phyloP scores from a whole-genome alignment of 352 stramenopile species.

The Peronosclerospora sorghi region DNA sequence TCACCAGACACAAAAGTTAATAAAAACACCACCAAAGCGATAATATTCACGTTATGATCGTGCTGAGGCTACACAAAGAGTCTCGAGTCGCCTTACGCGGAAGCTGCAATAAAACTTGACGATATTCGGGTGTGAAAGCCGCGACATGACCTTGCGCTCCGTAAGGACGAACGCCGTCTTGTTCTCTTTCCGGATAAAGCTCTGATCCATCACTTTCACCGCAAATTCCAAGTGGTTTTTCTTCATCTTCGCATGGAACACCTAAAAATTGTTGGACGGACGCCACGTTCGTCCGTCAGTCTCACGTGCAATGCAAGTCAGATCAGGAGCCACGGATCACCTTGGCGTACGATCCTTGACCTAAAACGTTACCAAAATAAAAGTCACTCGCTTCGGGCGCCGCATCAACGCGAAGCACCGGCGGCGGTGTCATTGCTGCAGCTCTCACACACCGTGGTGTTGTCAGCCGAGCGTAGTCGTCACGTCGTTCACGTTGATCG shows the following conservation, averaged over 20 bases:
- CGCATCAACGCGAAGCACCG: conserved; percentile 43
- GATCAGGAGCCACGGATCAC: conserved; percentile 17
- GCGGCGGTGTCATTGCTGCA: conserved; percentile 24
- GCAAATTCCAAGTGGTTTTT: conserved; percentile 70
- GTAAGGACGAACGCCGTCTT: conserved; percentile 87
- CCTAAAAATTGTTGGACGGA: conserved; percentile 18
- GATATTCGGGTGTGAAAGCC: conserved; percentile 79
- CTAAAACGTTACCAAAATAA: conserved; percentile 76
- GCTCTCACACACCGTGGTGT: neutral
- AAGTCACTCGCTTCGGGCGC: conserved; percentile 73
- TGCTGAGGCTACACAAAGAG: neutral
- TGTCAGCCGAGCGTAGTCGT: conserved; percentile 2
- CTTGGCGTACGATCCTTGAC: conserved; percentile 83
- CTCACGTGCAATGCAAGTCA: neutral
- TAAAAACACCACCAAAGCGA: neutral
- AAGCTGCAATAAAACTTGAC: conserved; percentile 86
- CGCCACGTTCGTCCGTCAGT: neutral
- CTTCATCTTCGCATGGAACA: conserved; percentile 83
- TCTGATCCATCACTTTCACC: conserved; percentile 88
- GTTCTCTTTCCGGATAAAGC: conserved; percentile 86
- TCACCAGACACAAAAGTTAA: conserved; percentile 3
- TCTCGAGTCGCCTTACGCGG: conserved; percentile 29
- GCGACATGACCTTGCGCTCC: conserved; percentile 85
- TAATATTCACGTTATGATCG: neutral
- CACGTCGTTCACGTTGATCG: conserved; percentile 1